Conservation (phyloP, 2,329 filamentous ascomycete genomes). For the Colletotrichum noveboracense region DNA sequence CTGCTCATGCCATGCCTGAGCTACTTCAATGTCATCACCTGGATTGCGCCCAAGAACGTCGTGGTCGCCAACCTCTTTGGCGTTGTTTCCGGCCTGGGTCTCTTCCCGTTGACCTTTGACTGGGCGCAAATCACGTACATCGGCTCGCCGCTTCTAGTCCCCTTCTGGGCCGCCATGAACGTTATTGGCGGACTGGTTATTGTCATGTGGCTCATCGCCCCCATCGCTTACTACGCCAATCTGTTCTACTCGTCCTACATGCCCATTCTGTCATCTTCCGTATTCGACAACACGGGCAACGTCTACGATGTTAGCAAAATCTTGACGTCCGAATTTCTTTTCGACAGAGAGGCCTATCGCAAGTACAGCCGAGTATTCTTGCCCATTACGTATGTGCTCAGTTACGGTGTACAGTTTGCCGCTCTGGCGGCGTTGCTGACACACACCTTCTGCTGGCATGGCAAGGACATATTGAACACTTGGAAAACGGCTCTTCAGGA, state of each 20-base stretch:
- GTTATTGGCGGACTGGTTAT: conserved; percentile 80
- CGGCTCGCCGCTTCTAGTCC: conserved; percentile 81
- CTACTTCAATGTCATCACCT: conserved; percentile 89
- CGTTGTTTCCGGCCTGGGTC: conserved; percentile 80
- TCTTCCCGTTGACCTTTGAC: conserved; percentile 88
- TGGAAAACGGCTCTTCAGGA: conserved; percentile 74
- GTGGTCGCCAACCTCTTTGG: conserved; percentile 87
- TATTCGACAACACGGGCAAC: conserved; percentile 84
- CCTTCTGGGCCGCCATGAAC: conserved; percentile 87
- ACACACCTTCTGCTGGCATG: conserved; percentile 85
- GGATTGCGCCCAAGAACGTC: conserved; percentile 87
- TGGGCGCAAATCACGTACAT: conserved; percentile 92
- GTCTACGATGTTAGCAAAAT: conserved; percentile 84
- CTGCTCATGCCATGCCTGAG: conserved; percentile 83
- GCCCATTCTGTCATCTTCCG: conserved; percentile 82
- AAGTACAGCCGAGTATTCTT: conserved; percentile 86
- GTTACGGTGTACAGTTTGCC: conserved; percentile 87
- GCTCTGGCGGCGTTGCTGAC: conserved; percentile 80
- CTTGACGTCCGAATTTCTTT: conserved; percentile 77
- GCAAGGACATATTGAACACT: conserved; percentile 79
- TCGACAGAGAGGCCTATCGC: conserved; percentile 77
- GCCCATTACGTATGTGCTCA: conserved; percentile 86
- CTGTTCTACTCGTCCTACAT: conserved; percentile 83
- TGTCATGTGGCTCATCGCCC: conserved; percentile 86
- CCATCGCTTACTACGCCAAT: conserved; percentile 82